Base-by-base conservation (phyloP, 2,329 filamentous ascomycete species). In the Lecanicillium sp. region DNA sequence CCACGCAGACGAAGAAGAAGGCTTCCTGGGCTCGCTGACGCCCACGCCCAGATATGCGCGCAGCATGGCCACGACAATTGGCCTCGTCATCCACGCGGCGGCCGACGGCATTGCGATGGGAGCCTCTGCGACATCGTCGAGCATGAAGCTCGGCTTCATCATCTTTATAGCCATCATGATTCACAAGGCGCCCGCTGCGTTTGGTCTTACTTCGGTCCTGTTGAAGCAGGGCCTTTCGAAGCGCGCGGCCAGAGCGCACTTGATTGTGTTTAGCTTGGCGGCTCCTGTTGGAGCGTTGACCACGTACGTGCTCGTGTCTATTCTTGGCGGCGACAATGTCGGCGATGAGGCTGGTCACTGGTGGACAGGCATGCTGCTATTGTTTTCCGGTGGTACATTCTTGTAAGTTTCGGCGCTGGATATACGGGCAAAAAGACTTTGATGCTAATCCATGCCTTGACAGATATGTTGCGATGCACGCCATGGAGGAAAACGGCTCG, bases 391-490 rank as follows among this genome's bases (percentile, higher is more conserved):
- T 1, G 92, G 92, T 13, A 98, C 92, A 0, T 98, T 98, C 56
- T 63, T 98, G 83, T 96, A 66, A 75, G 85, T 59, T 20, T 13
- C 17, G 17, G 42, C 29, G 14, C 17, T 27, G 8, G 20, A 25
- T 18, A 22, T 17, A 15, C 15, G 25, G 11, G 15, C 27, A 15
- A n/a, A 18, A 29, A 5, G n/a, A n/a, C n/a, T n/a, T n/a, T 15
- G 36, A 43, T 34, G 41, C 51, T 56, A 45, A 34, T 17, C 33
- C 9, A 22, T 14, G 29, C 8, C 6, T 6, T 14, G 6, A 14
- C 46, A 94, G 87, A 51, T 95, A 97, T 55, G 92, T 98, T 31
- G 92, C 92, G 1, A 96, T 97, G 89, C 92, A 98, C 56, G 88
- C 89, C 1, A 95, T 97, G 87, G 86, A 94, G 56, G 89, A 95